Conservation (phyloP, 2,329 filamentous ascomycete species). For the Scorias spongiosa region DNA sequence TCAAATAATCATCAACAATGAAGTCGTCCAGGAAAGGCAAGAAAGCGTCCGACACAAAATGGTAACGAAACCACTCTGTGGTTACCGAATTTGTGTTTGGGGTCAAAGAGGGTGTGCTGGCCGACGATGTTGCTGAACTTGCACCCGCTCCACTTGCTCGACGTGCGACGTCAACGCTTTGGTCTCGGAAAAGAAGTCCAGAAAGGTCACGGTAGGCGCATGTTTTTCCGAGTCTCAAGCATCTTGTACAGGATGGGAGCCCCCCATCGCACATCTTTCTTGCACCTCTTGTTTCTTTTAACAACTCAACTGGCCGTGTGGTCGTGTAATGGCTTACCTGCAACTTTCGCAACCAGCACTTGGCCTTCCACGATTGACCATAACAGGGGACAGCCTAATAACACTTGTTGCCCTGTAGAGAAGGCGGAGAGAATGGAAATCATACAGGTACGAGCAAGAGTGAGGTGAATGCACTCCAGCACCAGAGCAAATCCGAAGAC, state of each 20-base stretch:
- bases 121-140: not conserved
- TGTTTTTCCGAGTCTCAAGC: conserved; percentile 6
- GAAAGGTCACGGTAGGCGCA: conserved; percentile 9
- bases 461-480: no score
- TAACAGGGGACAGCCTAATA: not conserved
- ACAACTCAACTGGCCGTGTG: not conserved
- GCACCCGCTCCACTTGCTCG: conserved; percentile 2
- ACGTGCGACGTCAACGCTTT: conserved; percentile 4
- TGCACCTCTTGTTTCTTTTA: conserved; percentile 2
- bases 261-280: conserved; percentile 7
- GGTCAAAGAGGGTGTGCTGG: conserved; percentile 2
- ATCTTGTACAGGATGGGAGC: conserved; percentile 7
- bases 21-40: conserved; percentile 4
- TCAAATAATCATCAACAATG: conserved; percentile 3
- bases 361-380: conserved; percentile 2
- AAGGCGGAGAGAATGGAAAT: no score
- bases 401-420: no score
- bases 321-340: conserved; percentile 1
- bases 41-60: conserved; percentile 4
- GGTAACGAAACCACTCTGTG: conserved; percentile 4
- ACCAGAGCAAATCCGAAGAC: no score
- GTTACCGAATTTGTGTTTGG: conserved; percentile 1
- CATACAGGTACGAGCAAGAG: no score
- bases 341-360: conserved; percentile 5
- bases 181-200: conserved; percentile 8